A percentile compares a stretch with the other conserved stretches of the same genome.
phyloP scores from a whole-genome alignment of 352 stramenopile species.

The Phytophthora agathidicida region DNA sequence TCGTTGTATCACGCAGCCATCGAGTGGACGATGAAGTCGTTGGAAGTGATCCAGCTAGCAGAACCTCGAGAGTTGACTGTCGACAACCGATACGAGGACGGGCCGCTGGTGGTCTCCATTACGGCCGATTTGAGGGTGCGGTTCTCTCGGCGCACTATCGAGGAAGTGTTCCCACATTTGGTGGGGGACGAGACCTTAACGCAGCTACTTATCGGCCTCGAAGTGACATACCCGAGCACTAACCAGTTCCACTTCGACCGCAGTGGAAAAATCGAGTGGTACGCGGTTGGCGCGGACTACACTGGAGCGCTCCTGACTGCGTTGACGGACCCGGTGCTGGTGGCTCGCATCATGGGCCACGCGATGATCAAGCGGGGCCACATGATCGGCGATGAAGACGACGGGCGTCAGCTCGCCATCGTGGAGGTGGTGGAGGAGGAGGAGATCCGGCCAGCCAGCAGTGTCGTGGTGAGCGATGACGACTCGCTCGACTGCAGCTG shows the following conservation, averaged over 20 bases:
- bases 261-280: slow-evolving; percentile 48
- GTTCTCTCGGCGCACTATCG: slow-evolving; percentile 56
- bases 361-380: slow-evolving; percentile 49
- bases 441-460: background rate
- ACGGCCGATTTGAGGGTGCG: slow-evolving; percentile 41
- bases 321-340: slow-evolving; percentile 34
- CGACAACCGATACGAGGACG: slow-evolving; percentile 36
- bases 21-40: slow-evolving; percentile 49
- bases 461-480: background rate
- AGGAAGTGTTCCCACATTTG: slow-evolving; percentile 56
- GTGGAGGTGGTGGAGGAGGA: slow-evolving; percentile 5
- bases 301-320: slow-evolving; percentile 33
- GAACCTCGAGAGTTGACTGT: slow-evolving; percentile 9
- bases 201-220: slow-evolving; percentile 45
- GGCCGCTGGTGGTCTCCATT: slow-evolving; percentile 34
- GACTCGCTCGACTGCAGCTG: background rate
- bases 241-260: slow-evolving; percentile 54
- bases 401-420: slow-evolving; percentile 22
- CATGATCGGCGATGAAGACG: slow-evolving; percentile 46
- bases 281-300: slow-evolving; percentile 49
- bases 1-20: slow-evolving; percentile 51
- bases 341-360: slow-evolving; percentile 37
- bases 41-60: slow-evolving; percentile 40
- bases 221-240: slow-evolving; percentile 48
- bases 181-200: slow-evolving; percentile 37